Percentiles rank a stretch among this genome's conserved stretches.
phyloP scores from a whole-genome alignment of 345 rosid genomes.

The Geranium brycei region DNA sequence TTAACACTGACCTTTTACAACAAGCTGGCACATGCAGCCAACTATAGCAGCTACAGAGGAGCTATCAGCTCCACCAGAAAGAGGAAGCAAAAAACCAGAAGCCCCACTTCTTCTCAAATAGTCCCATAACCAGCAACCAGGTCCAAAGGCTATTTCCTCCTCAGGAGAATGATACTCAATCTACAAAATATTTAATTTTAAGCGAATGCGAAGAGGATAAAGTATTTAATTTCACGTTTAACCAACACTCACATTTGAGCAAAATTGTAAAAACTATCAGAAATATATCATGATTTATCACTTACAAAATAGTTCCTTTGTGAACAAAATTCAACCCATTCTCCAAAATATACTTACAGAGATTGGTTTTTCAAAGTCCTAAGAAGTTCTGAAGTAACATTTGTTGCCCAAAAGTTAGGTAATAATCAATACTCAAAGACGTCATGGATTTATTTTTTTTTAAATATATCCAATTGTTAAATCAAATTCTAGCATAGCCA shows the following conservation, averaged over 20 bases:
- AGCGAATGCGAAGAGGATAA: no score
- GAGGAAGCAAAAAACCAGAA: slow-evolving; percentile 94
- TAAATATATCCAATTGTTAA: neutral
- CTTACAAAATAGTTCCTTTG: no score
- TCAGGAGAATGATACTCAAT: slow-evolving; percentile 69
- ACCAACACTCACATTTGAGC: no score
- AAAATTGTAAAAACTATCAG: no score
- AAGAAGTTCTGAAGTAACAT: neutral
- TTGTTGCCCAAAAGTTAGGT: neutral
- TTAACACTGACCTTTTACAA: slow-evolving; percentile 54
- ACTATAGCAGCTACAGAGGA: slow-evolving; percentile 97
- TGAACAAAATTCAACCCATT: no score
- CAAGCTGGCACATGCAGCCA: slow-evolving; percentile 99
- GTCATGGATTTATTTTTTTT: no score
- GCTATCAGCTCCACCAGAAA: slow-evolving; percentile 96
- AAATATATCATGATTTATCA: no score
- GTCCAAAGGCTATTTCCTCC: slow-evolving; percentile 95
- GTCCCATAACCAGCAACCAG: slow-evolving; percentile 99
- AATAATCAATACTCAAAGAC: neutral
- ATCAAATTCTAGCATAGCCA: neutral
- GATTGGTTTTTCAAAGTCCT: no score
- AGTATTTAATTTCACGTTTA: no score
- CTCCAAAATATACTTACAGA: no score
- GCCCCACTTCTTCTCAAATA: slow-evolving; percentile 95
- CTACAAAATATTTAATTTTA: slow-evolving; percentile 21